A percentile compares a stretch with the other conserved stretches of the same genome.
Evolutionary conservation across 1,284 basidiomycete species (phyloP).

Genomic region (Puccinia sorghi): DNA sequence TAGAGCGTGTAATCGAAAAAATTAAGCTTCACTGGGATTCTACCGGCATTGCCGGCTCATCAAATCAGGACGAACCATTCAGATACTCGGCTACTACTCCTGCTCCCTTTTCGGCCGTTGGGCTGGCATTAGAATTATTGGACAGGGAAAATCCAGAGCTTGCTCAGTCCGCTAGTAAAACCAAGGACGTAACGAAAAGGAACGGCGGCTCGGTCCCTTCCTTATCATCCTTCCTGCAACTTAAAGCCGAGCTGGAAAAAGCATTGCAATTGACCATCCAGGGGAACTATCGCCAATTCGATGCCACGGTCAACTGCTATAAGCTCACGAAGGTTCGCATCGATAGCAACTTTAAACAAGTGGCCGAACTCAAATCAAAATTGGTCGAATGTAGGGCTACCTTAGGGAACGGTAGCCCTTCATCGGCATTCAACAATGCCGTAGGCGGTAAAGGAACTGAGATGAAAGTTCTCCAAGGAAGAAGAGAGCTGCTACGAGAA

Average conservation of each 20-base stretch:
- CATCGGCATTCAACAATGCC: slow-evolving; percentile 27
- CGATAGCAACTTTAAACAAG: slow-evolving; percentile 34
- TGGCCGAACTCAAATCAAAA: slow-evolving; percentile 38
- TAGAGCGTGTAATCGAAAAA: slow-evolving; percentile 68
- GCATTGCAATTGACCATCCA: slow-evolving; percentile 72
- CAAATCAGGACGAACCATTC: slow-evolving; percentile 59
- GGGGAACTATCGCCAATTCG: slow-evolving; percentile 89
- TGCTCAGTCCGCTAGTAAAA: slow-evolving; percentile 46
- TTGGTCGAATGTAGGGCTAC: slow-evolving; percentile 39
- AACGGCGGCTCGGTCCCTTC: slow-evolving; percentile 47
- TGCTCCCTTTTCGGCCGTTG: slow-evolving; percentile 60
- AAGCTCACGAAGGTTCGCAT: slow-evolving; percentile 53
- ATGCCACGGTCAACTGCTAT: slow-evolving; percentile 83
- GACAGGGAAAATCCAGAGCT: slow-evolving; percentile 33
- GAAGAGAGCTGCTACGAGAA: slow-evolving; percentile 43
- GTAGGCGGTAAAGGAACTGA: slow-evolving; percentile 47
- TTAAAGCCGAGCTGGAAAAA: slow-evolving; percentile 72
- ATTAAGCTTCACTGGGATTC: slow-evolving; percentile 79
- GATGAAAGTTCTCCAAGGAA: slow-evolving; percentile 39
- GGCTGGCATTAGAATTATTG: slow-evolving; percentile 28
- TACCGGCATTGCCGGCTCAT: slow-evolving; percentile 32
- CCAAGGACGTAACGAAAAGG: slow-evolving; percentile 60
- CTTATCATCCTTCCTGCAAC: slow-evolving; percentile 67
- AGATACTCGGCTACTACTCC: slow-evolving; percentile 66
- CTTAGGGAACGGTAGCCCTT: slow-evolving; percentile 27